A percentile compares a stretch with the other conserved stretches of the same genome.
phyloP scores from a whole-genome alignment of 192 early-diverging fungal genomes.

The Rhizophagus sp. region DNA sequence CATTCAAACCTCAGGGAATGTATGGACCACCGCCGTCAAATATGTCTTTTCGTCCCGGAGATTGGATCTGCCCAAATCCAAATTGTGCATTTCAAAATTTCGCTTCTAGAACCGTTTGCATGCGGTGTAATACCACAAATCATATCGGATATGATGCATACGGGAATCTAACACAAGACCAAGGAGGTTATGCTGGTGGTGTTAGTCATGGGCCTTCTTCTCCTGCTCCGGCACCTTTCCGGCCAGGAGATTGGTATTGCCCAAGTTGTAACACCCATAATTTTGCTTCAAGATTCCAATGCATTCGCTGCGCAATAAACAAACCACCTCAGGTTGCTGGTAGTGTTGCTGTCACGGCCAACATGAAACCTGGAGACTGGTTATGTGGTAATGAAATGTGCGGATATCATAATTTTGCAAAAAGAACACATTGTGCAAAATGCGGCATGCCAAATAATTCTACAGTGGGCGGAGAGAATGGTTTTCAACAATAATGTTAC shows the following conservation, averaged over 20 bases:
- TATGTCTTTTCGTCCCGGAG: slow-evolving; percentile 61
- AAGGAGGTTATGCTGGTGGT: slow-evolving; percentile 36
- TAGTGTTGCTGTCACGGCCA: background rate
- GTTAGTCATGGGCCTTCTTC: slow-evolving; percentile 19
- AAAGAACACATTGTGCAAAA: slow-evolving; percentile 46
- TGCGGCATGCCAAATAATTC: slow-evolving; percentile 36
- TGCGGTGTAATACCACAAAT: slow-evolving; percentile 55
- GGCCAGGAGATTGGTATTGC: slow-evolving; percentile 71
- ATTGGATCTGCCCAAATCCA: slow-evolving; percentile 74
- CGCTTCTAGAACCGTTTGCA: slow-evolving; percentile 67
- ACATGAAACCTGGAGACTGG: slow-evolving; percentile 55
- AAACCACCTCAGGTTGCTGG: slow-evolving; percentile 41
- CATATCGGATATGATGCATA: slow-evolving; percentile 36
- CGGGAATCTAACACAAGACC: slow-evolving; percentile 23
- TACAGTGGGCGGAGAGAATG: slow-evolving; percentile 23
- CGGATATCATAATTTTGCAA: slow-evolving; percentile 55
- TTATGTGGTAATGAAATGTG: slow-evolving; percentile 47
- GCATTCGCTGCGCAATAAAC: slow-evolving; percentile 53
- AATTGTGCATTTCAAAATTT: slow-evolving; percentile 77
- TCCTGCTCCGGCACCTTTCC: slow-evolving; percentile 47
- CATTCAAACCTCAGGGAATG: slow-evolving; percentile 40
- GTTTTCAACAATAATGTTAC: slow-evolving; percentile 1
- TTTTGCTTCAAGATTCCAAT: slow-evolving; percentile 67
- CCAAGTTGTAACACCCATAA: slow-evolving; percentile 66
- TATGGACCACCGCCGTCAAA: slow-evolving; percentile 35